Conservation (phyloP, 2,329 filamentous ascomycete species). For the Fusarium nodosum region DNA sequence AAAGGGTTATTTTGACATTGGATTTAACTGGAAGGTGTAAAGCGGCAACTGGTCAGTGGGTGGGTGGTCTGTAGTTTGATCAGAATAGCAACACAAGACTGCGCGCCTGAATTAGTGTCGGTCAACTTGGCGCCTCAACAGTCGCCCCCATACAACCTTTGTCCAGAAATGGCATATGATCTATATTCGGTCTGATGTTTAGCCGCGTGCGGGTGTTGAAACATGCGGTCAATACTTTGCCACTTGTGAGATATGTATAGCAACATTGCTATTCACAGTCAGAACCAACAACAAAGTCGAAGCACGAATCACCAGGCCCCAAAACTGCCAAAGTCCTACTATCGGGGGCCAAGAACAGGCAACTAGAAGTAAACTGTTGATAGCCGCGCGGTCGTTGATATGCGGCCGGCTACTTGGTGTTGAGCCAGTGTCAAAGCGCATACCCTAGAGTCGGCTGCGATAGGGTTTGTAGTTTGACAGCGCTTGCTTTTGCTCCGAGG, state of each 20-base stretch:
- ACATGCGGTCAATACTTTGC: constrained; percentile 7
- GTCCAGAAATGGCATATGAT: background rate
- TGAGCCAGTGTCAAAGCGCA: constrained; percentile 2
- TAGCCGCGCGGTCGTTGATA: constrained; percentile 11
- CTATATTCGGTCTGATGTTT: background rate
- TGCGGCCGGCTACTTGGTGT: constrained; percentile 8
- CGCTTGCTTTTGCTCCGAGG: constrained; percentile 22
- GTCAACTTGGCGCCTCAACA: background rate
- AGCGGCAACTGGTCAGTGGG: too few species aligned
- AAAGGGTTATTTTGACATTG: constrained; percentile 38
- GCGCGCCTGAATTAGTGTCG: background rate
- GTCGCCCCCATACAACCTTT: background rate
- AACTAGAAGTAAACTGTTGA: background rate
- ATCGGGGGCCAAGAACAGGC: background rate
- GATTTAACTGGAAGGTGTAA: constrained; percentile 38
- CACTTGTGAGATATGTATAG: constrained; percentile 17
- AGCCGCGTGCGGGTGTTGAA: constrained; percentile 28
- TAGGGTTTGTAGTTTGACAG: background rate
- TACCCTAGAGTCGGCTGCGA: constrained; percentile 13
- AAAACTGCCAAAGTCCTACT: background rate
- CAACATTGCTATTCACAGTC: background rate
- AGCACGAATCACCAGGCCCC: constrained; percentile 25
- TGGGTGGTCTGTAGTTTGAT: background rate
- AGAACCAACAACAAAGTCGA: background rate
- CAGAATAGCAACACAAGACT: constrained; percentile 16